A percentile compares a stretch with the other conserved stretches of the same genome.
Conservation (phyloP, 495 filamentous ascomycete genomes). For the Hypoxylon fragiforme region DNA sequence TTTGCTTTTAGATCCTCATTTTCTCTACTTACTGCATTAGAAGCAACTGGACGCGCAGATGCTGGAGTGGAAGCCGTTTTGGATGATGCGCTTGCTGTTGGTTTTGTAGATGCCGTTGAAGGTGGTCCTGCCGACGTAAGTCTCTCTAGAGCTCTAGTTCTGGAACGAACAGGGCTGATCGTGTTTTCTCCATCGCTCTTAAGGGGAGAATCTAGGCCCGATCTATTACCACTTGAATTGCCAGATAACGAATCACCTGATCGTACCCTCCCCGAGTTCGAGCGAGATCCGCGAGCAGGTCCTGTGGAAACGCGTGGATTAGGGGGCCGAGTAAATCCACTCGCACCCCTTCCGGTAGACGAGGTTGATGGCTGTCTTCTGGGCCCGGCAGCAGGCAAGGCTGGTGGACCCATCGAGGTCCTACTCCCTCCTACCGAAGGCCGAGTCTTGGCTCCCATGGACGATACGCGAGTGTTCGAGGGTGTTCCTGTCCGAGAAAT, state of each 20-base stretch:
- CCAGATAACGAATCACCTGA: slow-evolving; percentile 49
- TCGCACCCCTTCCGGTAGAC: slow-evolving; percentile 31
- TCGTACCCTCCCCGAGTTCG: slow-evolving; percentile 41
- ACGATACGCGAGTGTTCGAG: slow-evolving; percentile 49
- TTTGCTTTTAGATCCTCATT: slow-evolving; percentile 80
- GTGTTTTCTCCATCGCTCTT: slow-evolving; percentile 50
- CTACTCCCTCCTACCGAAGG: slow-evolving; percentile 52
- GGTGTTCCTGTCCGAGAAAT: slow-evolving; percentile 66
- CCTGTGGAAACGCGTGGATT: slow-evolving; percentile 41
- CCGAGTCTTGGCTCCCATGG: slow-evolving; percentile 55
- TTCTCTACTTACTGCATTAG: slow-evolving; percentile 60
- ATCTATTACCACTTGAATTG: slow-evolving; percentile 42
- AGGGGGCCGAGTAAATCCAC: slow-evolving; percentile 39
- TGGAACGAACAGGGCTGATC: slow-evolving; percentile 49
- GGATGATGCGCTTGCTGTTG: slow-evolving; percentile 31
- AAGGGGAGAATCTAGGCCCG: slow-evolving; percentile 40
- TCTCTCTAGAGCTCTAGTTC: slow-evolving; percentile 51
- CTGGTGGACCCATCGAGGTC: slow-evolving; percentile 70
- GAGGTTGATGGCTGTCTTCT: slow-evolving; percentile 42
- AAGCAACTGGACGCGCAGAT: slow-evolving; percentile 34
- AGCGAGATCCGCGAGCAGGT: slow-evolving; percentile 39
- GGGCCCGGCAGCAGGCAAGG: slow-evolving; percentile 37
- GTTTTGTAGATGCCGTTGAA: slow-evolving; percentile 32
- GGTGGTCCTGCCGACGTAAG: slow-evolving; percentile 44
- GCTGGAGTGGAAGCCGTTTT: slow-evolving; percentile 30